Conservation (phyloP, 1,284 basidiomycete genomes). For the Tilletia setariae region DNA sequence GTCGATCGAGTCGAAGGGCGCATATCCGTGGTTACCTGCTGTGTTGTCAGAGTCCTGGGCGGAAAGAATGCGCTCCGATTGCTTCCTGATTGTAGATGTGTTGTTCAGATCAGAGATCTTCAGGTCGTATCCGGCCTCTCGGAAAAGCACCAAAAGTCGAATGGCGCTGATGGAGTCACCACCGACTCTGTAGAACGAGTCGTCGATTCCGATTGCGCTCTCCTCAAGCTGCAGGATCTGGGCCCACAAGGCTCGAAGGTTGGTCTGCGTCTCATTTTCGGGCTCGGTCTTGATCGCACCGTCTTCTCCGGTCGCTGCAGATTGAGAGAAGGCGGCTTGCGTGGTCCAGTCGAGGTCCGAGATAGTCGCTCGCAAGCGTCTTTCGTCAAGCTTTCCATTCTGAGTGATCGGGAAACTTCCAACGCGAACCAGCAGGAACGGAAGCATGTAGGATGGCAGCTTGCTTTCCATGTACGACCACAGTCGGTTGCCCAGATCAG, state of each 20-base stretch:
- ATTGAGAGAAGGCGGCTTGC: not conserved
- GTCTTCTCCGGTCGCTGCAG: not conserved
- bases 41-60: not conserved
- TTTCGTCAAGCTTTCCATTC: constrained; percentile 1
- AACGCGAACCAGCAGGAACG: not conserved
- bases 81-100: not conserved
- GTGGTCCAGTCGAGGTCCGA: not conserved
- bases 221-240: not conserved
- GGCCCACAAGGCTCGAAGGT: not conserved
- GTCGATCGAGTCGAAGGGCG: not conserved
- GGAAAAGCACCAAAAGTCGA: not conserved
- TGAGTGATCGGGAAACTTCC: not conserved
- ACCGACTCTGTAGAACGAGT: not conserved
- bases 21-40: not conserved
- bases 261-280: not conserved
- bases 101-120: not conserved
- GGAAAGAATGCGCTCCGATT: not conserved
- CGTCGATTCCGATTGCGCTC: not conserved
- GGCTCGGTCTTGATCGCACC: not conserved
- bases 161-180: not conserved
- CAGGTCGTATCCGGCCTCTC: not conserved
- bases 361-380: not conserved
- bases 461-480: not conserved
- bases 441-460: not conserved
- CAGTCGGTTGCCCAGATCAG: not conserved